A percentile compares a stretch with the other conserved stretches of the same genome.
These are phyloP conservation scores for Serendipita sp. DNA, from an alignment of 768 basidiomycete species.

Conservation along the genomic window DNA sequence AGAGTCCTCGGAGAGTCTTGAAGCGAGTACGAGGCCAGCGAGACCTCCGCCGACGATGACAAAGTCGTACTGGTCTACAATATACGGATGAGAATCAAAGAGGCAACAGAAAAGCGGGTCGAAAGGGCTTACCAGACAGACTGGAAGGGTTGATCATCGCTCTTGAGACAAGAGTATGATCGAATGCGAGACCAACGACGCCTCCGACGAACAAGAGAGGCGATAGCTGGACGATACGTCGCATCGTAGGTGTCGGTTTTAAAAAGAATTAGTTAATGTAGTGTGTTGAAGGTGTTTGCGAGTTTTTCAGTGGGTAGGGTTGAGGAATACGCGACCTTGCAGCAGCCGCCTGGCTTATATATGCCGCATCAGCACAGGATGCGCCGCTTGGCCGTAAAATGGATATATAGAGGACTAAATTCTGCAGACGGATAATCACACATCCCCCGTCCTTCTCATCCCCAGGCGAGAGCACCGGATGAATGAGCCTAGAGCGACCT, in stretches of 20 bases:
- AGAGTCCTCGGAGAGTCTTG: slow-evolving; percentile 26
- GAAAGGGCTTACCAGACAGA: background rate
- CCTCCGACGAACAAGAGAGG: background rate
- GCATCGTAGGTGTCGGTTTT: background rate
- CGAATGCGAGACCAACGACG: background rate
- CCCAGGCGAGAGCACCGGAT: too few species aligned
- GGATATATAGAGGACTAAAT: too few species aligned
- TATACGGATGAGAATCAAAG: background rate
- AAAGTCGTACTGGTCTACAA: slow-evolving; percentile 32
- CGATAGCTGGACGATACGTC: background rate
- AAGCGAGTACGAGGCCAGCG: slow-evolving; percentile 29
- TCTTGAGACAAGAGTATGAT: slow-evolving; percentile 6
- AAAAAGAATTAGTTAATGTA: background rate
- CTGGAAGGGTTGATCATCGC: background rate
- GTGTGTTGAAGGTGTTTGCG: background rate
- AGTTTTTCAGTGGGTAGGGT: background rate
- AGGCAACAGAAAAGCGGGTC: background rate
- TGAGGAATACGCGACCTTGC: background rate
- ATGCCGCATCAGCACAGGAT: background rate
- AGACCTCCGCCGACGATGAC: slow-evolving; percentile 35
- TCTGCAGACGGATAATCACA: too few species aligned
- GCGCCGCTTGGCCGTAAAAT: too few species aligned
- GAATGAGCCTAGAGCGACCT: too few species aligned
- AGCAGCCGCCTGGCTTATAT: background rate
- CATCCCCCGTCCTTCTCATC: too few species aligned